These are phyloP conservation scores for Calonectria pseudoreteaudii DNA, from an alignment of 2,329 filamentous ascomycete genomes.

Conservation along the genomic window DNA sequence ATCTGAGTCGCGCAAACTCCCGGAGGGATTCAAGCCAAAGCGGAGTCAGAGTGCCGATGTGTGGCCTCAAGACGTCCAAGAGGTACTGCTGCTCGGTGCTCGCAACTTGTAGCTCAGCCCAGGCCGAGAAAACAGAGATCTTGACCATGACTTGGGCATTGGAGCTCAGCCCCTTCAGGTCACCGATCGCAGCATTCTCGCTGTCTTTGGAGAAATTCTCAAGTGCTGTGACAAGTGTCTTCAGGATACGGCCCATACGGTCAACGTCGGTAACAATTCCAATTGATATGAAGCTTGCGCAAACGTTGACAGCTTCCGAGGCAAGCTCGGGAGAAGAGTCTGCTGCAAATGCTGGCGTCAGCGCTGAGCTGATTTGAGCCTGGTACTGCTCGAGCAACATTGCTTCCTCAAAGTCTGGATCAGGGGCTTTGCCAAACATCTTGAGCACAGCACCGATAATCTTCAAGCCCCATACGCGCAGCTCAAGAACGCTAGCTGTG, in stretches of 20 bases:
- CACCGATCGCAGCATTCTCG: slow-evolving; percentile 89
- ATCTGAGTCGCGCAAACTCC: slow-evolving; percentile 92
- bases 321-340: slow-evolving; percentile 97
- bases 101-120: slow-evolving; percentile 96
- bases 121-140: slow-evolving; percentile 95
- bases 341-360: slow-evolving; percentile 94
- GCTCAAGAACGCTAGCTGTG: slow-evolving; percentile 89
- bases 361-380: slow-evolving; percentile 94
- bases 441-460: slow-evolving; percentile 94
- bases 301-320: slow-evolving; percentile 96
- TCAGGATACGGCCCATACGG: slow-evolving; percentile 97
- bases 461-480: slow-evolving; percentile 90
- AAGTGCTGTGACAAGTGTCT: slow-evolving; percentile 88
- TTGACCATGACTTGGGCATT: slow-evolving; percentile 99
- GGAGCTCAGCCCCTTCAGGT: slow-evolving; percentile 90
- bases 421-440: slow-evolving; percentile 94
- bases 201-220: slow-evolving; percentile 90
- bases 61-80: slow-evolving; percentile 86
- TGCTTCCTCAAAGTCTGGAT: slow-evolving; percentile 97
- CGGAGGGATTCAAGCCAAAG: slow-evolving; percentile 93
- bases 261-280: slow-evolving; percentile 98
- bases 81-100: slow-evolving; percentile 93
- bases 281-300: slow-evolving; percentile 96
- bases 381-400: slow-evolving; percentile 98
- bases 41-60: slow-evolving; percentile 90